Base-by-base conservation (phyloP, 176 grass and related monocot genomes). In the Hyparrhenia diplandra region DNA sequence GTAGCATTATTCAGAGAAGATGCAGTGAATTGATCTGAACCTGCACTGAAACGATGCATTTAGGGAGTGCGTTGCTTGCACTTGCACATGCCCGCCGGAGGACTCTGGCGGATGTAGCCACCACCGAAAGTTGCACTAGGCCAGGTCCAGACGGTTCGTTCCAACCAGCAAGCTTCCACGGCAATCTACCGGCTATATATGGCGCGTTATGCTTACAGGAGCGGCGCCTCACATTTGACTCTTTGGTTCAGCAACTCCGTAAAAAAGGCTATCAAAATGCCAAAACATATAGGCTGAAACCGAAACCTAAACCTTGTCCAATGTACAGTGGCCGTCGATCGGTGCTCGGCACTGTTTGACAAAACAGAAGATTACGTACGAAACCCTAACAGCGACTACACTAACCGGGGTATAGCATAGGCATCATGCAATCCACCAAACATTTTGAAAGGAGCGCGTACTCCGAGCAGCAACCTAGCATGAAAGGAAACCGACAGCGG, bases 121-220 rank as follows among this genome's bases (percentile, higher is more conserved):
- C 57, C 77, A 69, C 77, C 64, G 77, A 69, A 80, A 69, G 77
- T 10, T 5, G 60, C 74, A 30, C 58, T 30, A 42, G 21, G 59
- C 60, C 20, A 23, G 0, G 11, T 39, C 60, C 54, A 58, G 1
- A 58, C 52, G 17, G 52, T 57, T 57, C 8, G 54, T 58, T 58
- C 54, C 49, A 68, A 67, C 14, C 29, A 32, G 42, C 62, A 67
- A 79, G 63, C 63, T 24, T 54, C 77, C 77, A 34, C 51, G 43
- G 59, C 21, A 21, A 74, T 74, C 7, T 49, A 54, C 39, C 45
- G 64, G 7, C 78, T 9, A 35, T 58, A 23, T 4, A 11, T 25
- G 55, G n/a, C 3, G 14, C 37, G 17, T 49, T 61, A 9, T 1
- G 13, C 12, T 39, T 36, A 20, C 37, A 70, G 5, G 10, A 17